Base-by-base conservation (phyloP, 1,284 basidiomycete species). In the Ceraceosorus bombacis region DNA sequence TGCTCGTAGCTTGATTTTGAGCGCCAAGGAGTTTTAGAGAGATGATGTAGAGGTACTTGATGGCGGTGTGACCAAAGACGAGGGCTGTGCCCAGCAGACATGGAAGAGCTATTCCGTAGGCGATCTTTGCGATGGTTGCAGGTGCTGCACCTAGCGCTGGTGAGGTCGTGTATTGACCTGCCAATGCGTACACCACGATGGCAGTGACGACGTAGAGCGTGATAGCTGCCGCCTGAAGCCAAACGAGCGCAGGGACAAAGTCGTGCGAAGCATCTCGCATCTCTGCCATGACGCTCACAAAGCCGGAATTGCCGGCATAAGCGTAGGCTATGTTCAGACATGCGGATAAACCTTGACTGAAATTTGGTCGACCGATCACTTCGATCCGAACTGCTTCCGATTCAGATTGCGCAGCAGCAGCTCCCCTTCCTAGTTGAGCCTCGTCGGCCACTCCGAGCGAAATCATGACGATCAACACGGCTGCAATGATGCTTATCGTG, bases 161-260 rank as follows among this genome's bases (percentile, higher is more conserved):
- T 59, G 71, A 73, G 10, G 59, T 65, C 15, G 68, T 67, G 64
- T 69, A 72, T 55, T 74, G 70, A 46, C 73, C 73, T 9, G 71
- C 66, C 50, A 69, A 69, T 62, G 64, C 39, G 62, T 72, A 71
- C 57, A 75, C 63, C 49, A 74, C 65, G 17, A 17, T 43, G 27
- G 39, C 57, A 15, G 48, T 36, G 9, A 43, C 53, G n/a, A 66
- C 41, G 58, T 74, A 74, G 53, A 74, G 64, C 43, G 43, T 10
- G 43, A 46, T 46, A 10, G 43, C 9, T 15, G 43, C 43, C 1
- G 15, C 10, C 4, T 46, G 43, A 10, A 46, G 43, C 10, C 9
- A 10, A 10, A 15, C 15, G 43, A 46, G 43, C 10, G 43, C 43
- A 10, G 43, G 43, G 15, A 46, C 43, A 15, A 46, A 46, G 43